Base-by-base conservation (phyloP, 2,329 filamentous ascomycete species). In the Aspergillus pseudonomiae region DNA sequence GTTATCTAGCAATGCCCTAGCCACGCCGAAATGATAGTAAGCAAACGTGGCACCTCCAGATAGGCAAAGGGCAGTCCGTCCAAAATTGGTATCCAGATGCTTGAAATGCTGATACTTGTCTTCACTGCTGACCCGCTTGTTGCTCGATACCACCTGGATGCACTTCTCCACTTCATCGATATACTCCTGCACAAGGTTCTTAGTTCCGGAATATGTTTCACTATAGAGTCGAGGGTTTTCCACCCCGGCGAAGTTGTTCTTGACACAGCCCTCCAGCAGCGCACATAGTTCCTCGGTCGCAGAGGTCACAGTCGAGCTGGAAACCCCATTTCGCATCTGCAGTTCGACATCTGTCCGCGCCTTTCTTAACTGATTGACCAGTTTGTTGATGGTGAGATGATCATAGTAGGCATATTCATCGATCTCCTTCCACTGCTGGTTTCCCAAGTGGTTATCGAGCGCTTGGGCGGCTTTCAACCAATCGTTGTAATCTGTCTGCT, bases 141-240 rank as follows among this genome's bases (percentile, higher is more conserved):
- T 93, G 52, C 85, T 81, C 4, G 89, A 80, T 12, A 98, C 80
- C 65, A 95, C 87, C 58, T 85, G 83, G 54, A 97, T 82, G 34
- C 85, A 85, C 2, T 79, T 67, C 61, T 76, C 71, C 24, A 75
- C 71, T 55, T 98, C 94, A 65, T 97, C 92, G 52, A 97, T 82
- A 73, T 94, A 98, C 61, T 89, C 89, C 78, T 98, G 95, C 34
- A 97, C 92, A 67, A 97, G 79, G 65, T 95, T 88, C 78, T 99
- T 99, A n/a, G 95, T 98, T 36, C 95, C 95, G 71, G 93, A 97
- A 75, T 99, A 99, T 3, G 94, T 96, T 80, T 98, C 94, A 72
- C 92, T 96, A 77, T 99, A 99, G n/a, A 99, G 81, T 60, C 93
- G 87, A 11, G 94, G 89, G 72, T 97, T 98, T 78, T 99, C 95